Conservation (phyloP, 371 early-diverging fungal genomes). For the Synchytrium microbalum region DNA sequence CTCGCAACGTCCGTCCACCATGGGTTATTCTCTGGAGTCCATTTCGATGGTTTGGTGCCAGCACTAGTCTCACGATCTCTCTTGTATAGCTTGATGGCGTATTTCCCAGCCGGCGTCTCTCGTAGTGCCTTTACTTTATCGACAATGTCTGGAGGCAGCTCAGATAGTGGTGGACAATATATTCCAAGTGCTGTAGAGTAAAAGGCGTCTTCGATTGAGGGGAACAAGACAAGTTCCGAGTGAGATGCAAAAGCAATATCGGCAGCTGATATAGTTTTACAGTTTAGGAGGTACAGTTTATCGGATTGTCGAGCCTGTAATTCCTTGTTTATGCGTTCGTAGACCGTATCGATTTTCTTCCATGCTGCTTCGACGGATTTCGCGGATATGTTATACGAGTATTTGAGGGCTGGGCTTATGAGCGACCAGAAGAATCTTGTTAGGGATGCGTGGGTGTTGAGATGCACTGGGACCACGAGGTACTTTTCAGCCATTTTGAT, state of each 20-base stretch:
- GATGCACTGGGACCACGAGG: conserved; percentile 18
- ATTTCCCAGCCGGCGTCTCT: conserved; percentile 24
- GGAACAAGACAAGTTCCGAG: conserved; percentile 28
- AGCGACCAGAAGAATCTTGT: conserved; percentile 23
- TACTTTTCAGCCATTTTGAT: conserved; percentile 18
- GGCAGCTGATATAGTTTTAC: conserved; percentile 28
- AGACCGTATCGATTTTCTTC: background rate
- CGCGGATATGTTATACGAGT: conserved; percentile 5
- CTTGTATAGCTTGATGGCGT: conserved; percentile 29
- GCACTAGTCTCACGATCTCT: conserved; percentile 12
- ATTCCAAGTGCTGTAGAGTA: conserved; percentile 7
- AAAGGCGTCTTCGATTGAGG: conserved; percentile 19
- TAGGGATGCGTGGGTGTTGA: conserved; percentile 20
- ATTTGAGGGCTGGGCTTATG: conserved; percentile 10
- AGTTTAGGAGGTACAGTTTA: conserved; percentile 13
- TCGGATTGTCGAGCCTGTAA: background rate
- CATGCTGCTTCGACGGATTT: conserved; percentile 6
- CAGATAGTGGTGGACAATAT: conserved; percentile 19
- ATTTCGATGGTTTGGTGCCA: background rate
- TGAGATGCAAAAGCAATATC: conserved; percentile 37
- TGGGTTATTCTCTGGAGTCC: no score
- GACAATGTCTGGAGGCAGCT: conserved; percentile 16
- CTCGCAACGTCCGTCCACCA: background rate
- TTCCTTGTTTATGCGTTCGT: background rate
- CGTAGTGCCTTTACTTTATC: conserved; percentile 17